Percentiles rank a stretch among this genome's conserved stretches.
Evolutionary conservation across 306 rosid species (phyloP).

Genomic region (Leucaena leucocephala): DNA sequence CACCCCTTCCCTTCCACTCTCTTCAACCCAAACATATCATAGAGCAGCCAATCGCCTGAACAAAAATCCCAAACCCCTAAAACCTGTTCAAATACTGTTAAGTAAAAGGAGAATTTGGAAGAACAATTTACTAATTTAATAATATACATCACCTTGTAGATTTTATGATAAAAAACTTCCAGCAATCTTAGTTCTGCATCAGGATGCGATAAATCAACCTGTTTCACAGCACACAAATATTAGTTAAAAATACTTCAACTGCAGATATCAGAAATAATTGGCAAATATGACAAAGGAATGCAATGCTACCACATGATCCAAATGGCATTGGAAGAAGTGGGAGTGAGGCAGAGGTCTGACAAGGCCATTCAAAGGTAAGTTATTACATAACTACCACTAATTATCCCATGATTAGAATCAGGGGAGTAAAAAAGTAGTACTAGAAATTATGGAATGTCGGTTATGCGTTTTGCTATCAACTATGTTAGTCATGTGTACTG

Average conservation of each 20-base stretch:
- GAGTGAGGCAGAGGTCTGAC: neutral
- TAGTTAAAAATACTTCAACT: neutral
- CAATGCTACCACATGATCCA: neutral
- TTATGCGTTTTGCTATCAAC: neutral
- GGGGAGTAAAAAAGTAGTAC: neutral
- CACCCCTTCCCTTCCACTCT: neutral
- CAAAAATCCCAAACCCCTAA: neutral
- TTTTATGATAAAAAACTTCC: constrained; percentile 94
- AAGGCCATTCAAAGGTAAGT: neutral
- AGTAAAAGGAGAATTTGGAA: neutral
- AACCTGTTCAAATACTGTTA: constrained; percentile 2
- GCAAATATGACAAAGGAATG: constrained; percentile 10
- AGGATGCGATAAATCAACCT: constrained; percentile 89
- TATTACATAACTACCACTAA: neutral
- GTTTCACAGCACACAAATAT: constrained; percentile 35
- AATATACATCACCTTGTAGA: constrained; percentile 70
- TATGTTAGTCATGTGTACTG: too few species aligned
- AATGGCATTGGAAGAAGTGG: neutral
- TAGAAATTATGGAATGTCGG: neutral
- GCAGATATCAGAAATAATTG: neutral
- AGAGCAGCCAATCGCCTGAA: neutral
- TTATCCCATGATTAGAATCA: neutral
- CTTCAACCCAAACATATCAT: neutral
- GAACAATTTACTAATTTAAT: neutral
- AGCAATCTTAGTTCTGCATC: constrained; percentile 85